Percentiles rank a stretch among this genome's conserved stretches.
phyloP scores from a whole-genome alignment of 257 asterid species.

The Paraleonurus japonicus region DNA sequence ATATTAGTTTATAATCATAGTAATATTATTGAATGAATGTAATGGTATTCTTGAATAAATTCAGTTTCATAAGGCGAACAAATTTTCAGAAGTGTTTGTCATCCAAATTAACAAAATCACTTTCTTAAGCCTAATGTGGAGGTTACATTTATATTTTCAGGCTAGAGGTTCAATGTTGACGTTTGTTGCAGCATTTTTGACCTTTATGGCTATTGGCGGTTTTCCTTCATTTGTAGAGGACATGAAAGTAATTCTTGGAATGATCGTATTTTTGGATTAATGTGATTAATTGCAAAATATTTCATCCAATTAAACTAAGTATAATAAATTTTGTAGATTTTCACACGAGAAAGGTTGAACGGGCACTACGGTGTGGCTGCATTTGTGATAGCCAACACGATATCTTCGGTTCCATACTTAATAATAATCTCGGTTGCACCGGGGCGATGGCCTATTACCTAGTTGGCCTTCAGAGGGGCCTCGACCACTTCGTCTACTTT shows the following conservation, averaged over 20 bases:
- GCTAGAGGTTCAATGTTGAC: slow-evolving; percentile 57
- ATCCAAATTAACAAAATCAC: no score
- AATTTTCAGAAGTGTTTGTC: no score
- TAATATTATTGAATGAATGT: no score
- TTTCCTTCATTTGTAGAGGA: slow-evolving; percentile 70
- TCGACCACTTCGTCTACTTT: slow-evolving; percentile 47
- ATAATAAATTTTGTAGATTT: slow-evolving; percentile 55
- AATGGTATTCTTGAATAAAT: no score
- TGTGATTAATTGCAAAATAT: background rate
- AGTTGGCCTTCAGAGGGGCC: slow-evolving; percentile 46
- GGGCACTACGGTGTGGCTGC: slow-evolving; percentile 44
- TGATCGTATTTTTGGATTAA: no score
- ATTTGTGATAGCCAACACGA: slow-evolving; percentile 53
- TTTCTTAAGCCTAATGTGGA: background rate
- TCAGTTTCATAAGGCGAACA: no score
- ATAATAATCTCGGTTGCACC: slow-evolving; percentile 42
- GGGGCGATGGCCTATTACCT: slow-evolving; percentile 58
- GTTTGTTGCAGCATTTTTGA: slow-evolving; percentile 54
- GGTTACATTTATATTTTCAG: slow-evolving; percentile 32
- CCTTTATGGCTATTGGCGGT: slow-evolving; percentile 73
- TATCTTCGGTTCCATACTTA: slow-evolving; percentile 58
- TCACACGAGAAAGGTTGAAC: slow-evolving; percentile 54
- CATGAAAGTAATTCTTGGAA: slow-evolving; percentile 45
- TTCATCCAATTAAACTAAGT: no score
- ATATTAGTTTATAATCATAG: no score